A percentile compares a stretch with the other conserved stretches of the same genome.
These are phyloP conservation scores for Phytophthora rubi DNA, from an alignment of 352 stramenopile species.

Conservation along the genomic window DNA sequence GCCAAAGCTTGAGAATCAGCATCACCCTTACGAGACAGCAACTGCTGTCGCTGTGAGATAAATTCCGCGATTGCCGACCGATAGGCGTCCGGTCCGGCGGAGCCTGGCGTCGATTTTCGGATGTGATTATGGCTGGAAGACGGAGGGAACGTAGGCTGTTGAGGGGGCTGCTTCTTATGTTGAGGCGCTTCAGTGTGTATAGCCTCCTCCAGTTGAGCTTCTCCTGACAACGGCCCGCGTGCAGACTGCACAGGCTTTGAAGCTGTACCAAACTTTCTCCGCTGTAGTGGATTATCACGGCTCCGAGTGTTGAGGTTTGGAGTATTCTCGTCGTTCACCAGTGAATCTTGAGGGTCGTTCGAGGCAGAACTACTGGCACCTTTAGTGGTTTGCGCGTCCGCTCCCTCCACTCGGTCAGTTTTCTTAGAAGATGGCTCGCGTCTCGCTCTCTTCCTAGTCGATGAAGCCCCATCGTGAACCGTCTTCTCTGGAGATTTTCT, in stretches of 20 bases:
- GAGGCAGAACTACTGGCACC: conserved; percentile 1
- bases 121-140: not conserved
- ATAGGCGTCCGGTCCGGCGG: conserved; percentile 8
- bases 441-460: not conserved
- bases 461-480: not conserved
- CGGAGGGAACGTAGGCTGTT: not conserved
- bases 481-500: not conserved
- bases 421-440: not conserved
- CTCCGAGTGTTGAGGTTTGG: conserved; percentile 1
- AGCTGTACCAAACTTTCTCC: not conserved
- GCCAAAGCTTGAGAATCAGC: not conserved
- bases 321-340: conserved; percentile 1
- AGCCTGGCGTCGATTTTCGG: not conserved
- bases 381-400: conserved; percentile 20
- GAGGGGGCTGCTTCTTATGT: not conserved
- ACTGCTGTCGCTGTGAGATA: conserved; percentile 29
- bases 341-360: conserved; percentile 2
- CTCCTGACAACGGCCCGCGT: not conserved
- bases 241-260: not conserved
- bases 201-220: not conserved
- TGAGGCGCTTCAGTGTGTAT: not conserved
- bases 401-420: not conserved
- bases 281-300: conserved; percentile 2
- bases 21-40: conserved; percentile 16
- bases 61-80: conserved; percentile 31